Base-by-base conservation (phyloP, 2,329 filamentous ascomycete genomes). In the Hymenoscyphus fraxineus region DNA sequence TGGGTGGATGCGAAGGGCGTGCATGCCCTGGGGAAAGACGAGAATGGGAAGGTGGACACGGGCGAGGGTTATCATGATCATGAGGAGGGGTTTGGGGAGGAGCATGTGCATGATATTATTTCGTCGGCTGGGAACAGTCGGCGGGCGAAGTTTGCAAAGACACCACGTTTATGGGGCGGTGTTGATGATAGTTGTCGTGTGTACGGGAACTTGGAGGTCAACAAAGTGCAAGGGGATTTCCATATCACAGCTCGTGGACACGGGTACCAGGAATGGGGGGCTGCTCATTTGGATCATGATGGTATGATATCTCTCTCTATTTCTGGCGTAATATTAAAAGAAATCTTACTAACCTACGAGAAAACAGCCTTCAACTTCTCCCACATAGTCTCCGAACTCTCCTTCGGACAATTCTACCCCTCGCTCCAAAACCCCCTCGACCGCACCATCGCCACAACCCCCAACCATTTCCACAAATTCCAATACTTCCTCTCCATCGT, bases 401-500 rank as follows among this genome's bases (percentile, higher is more conserved):
- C 93, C 65, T 99, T 97, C 78, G 95, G 95, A 3, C 89, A 93
- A n/a, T 97, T 93, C 80, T 98, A 97, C 80, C 94, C 95, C 0
- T 92, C 89, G 32, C 88, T 99, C 63, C 85, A 90, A 73, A 99
- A 99, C 80, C 95, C 95, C 0, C 91, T 99, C 73, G 95, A 98
- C 80, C 88, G 89, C 70, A 98, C 95, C 56, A 86, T 93, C 78
- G 91, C 93, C 73, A 79, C 82, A 3, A 94, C 91, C n/a, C 75
- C 82, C 16, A 76, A 78, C 66, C 84, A 96, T 81, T 98, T 97
- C 82, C 89, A 94, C 85, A 96, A 95, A 79, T 98, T 93, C 81
- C 95, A 99, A 79, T 99, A 99, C 84, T 98, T 95, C 81, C 83
- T 98, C 75, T 96, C 91, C 47, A 85, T 99, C 44, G 95, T 99